These are phyloP conservation scores for Musa acuminata DNA, from an alignment of 176 grass and related monocot genomes.

Conservation along the genomic window DNA sequence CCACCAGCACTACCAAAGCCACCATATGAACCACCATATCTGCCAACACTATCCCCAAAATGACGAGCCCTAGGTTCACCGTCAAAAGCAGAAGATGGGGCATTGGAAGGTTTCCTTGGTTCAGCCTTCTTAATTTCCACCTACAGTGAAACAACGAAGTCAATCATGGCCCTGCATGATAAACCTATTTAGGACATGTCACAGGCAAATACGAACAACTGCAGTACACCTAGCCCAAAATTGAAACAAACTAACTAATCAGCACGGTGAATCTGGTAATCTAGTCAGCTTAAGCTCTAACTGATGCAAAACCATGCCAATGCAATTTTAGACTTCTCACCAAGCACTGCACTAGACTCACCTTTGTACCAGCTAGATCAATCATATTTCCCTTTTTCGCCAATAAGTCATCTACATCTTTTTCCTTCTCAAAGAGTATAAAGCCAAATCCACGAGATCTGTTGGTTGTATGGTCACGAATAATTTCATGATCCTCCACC, in stretches of 20 bases:
- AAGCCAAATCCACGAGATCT: constrained; percentile 68
- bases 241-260: not conserved
- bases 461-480: constrained; percentile 60
- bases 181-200: constrained; percentile 7
- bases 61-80: constrained; percentile 22
- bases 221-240: constrained; percentile 13
- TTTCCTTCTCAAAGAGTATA: constrained; percentile 72
- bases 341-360: constrained; percentile 33
- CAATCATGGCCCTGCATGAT: constrained; percentile 39
- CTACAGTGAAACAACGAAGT: constrained; percentile 55
- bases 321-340: constrained; percentile 19
- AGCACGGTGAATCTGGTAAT: not conserved
- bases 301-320: constrained; percentile 7
- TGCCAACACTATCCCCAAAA: constrained; percentile 28
- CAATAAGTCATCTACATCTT: constrained; percentile 70
- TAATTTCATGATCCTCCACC: constrained; percentile 64
- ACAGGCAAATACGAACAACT: constrained; percentile 24
- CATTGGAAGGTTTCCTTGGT: constrained; percentile 31
- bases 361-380: constrained; percentile 54
- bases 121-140: constrained; percentile 29
- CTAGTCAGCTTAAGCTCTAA: too few species aligned
- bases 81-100: constrained; percentile 40
- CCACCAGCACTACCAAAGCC: constrained; percentile 38
- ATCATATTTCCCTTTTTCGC: constrained; percentile 16
- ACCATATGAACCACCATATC: constrained; percentile 43